Conservation (phyloP, 495 filamentous ascomycete genomes). For the Penicillium bovifimosum region DNA sequence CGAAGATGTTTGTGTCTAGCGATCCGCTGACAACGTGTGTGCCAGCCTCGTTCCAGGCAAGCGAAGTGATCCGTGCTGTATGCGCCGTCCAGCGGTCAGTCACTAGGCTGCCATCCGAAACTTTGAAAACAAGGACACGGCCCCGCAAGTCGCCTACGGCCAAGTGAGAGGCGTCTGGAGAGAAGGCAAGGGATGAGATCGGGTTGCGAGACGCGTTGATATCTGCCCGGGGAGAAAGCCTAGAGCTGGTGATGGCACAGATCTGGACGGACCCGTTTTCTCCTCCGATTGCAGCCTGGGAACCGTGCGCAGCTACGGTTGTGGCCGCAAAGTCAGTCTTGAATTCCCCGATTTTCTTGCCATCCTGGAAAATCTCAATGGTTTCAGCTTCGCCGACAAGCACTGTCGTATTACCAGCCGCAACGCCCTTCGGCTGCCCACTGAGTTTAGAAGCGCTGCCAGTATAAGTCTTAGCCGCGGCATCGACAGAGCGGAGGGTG, state of each 20-base stretch:
- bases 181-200: slow-evolving; percentile 66
- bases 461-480: slow-evolving; percentile 52
- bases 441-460: slow-evolving; percentile 46
- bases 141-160: slow-evolving; percentile 80
- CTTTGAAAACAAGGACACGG: slow-evolving; percentile 73
- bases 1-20: slow-evolving; percentile 83
- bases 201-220: slow-evolving; percentile 38
- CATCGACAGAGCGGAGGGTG: slow-evolving; percentile 73
- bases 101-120: slow-evolving; percentile 39
- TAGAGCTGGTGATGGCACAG: slow-evolving; percentile 52
- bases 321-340: slow-evolving; percentile 63
- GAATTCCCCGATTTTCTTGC: slow-evolving; percentile 51
- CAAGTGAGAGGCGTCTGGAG: slow-evolving; percentile 61
- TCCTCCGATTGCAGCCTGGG: slow-evolving; percentile 67
- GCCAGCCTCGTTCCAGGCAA: slow-evolving; percentile 74
- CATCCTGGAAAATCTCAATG: slow-evolving; percentile 59
- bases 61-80: slow-evolving; percentile 74
- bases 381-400: slow-evolving; percentile 62
- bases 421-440: slow-evolving; percentile 58
- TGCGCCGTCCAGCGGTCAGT: slow-evolving; percentile 84
- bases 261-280: slow-evolving; percentile 68
- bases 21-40: slow-evolving; percentile 77
- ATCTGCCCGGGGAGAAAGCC: slow-evolving; percentile 40
- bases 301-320: slow-evolving; percentile 60
- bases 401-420: slow-evolving; percentile 39